Evolutionary conservation across 352 stramenopile genomes (phyloP).

Genomic region (Pilasporangium apinafurcum): DNA sequence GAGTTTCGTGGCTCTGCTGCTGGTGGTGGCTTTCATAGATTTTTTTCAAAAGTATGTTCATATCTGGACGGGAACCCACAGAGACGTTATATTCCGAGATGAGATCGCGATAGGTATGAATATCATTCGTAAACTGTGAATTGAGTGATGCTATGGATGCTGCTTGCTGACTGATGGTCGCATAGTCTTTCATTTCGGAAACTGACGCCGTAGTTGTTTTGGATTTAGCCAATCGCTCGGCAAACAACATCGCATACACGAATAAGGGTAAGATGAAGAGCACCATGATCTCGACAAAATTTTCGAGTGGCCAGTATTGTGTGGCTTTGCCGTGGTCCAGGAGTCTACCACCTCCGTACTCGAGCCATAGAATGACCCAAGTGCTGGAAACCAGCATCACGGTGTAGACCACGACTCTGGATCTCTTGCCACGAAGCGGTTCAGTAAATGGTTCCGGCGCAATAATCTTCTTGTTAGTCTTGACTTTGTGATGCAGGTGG

Average conservation of each 20-base stretch:
- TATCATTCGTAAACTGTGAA: background rate
- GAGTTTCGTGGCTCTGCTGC: background rate
- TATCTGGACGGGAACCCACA: constrained; percentile 22
- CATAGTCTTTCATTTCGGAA: background rate
- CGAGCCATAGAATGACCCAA: constrained; percentile 1
- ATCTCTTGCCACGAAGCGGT: constrained; percentile 6
- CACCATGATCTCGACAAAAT: constrained; percentile 6
- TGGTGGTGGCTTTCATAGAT: constrained; percentile 9
- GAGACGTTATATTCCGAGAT: constrained; percentile 15
- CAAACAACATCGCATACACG: background rate
- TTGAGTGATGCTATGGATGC: background rate
- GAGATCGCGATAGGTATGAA: constrained; percentile 20
- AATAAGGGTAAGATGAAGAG: background rate
- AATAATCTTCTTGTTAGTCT: background rate
- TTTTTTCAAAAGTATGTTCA: constrained; percentile 19
- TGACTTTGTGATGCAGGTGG: background rate
- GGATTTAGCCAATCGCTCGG: no score
- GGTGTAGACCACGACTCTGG: constrained; percentile 20
- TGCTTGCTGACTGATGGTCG: background rate
- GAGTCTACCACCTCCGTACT: constrained; percentile 14
- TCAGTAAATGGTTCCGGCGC: background rate
- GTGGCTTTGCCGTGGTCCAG: constrained; percentile 4
- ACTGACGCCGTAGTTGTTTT: background rate
- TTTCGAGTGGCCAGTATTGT: constrained; percentile 15
- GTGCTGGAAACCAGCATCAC: constrained; percentile 14